Conservation (phyloP, 1,284 basidiomycete genomes). For the Peniophora sp. region DNA sequence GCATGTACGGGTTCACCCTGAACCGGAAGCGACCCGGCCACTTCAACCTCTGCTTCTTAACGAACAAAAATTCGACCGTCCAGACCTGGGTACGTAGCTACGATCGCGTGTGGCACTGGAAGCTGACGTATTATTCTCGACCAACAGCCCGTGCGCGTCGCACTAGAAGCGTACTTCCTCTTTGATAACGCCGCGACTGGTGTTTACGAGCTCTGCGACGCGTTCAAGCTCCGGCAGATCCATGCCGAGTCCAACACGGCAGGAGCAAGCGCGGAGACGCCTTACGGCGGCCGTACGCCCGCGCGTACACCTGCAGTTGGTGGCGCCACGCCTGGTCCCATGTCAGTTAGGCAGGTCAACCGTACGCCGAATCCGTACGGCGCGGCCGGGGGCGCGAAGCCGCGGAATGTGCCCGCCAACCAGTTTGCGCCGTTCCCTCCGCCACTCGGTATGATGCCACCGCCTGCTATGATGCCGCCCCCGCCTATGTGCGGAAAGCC, state of each 20-base stretch:
- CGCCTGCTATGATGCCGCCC: neutral
- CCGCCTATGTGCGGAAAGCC: too few species aligned
- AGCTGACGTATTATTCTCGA: constrained; percentile 1
- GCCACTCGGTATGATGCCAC: constrained; percentile 13
- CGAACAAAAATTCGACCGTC: constrained; percentile 85
- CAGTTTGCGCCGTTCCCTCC: constrained; percentile 27
- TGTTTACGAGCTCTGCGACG: constrained; percentile 88
- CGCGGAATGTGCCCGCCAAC: constrained; percentile 16
- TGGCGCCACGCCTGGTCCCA: constrained; percentile 68
- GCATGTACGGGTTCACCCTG: constrained; percentile 93
- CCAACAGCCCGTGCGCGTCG: constrained; percentile 75
- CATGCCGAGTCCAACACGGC: constrained; percentile 69
- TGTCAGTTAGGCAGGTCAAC: constrained; percentile 60
- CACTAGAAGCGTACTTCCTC: constrained; percentile 85
- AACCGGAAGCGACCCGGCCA: constrained; percentile 89
- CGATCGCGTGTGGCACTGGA: constrained; percentile 18
- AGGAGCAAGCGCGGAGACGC: constrained; percentile 71
- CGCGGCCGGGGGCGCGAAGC: constrained; percentile 17
- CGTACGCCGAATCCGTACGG: constrained; percentile 69
- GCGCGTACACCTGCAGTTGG: constrained; percentile 46
- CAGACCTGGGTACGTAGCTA: constrained; percentile 85
- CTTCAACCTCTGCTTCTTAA: constrained; percentile 90
- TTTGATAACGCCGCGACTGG: constrained; percentile 84
- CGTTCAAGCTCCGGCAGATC: constrained; percentile 82
- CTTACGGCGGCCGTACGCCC: constrained; percentile 74